Evolutionary conservation across 2,329 filamentous ascomycete genomes (phyloP), one percentile per base, ranked within the genome.

Genomic region (Orbilia quercus): DNA sequence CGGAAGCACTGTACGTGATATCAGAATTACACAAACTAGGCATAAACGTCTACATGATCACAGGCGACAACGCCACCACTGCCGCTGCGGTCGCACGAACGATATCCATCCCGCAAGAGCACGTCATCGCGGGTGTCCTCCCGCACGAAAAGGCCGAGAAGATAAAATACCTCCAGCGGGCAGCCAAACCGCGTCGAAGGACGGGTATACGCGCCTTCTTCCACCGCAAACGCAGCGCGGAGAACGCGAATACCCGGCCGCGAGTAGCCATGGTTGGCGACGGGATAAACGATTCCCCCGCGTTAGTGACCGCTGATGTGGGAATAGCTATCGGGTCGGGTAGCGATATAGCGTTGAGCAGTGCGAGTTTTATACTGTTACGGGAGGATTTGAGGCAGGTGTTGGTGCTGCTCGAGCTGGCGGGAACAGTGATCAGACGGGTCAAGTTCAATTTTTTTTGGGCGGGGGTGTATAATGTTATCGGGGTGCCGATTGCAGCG

Each of bases 21-120:
- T 80, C 82, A 5, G 84, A 88, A 0, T 86, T 96, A 0, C 85
- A 86, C 45, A 80, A 84, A 2, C 85, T 86, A 14, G 88, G 89
- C 18, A 88, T 90, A 50, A 86, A 88, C 31, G 90, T 96, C 2
- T 96, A 90, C 88, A 96, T 97, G 91, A 88, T 96, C 38, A 96
- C 92, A 0, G 93, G 93, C 28, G 93, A 97, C 82, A 96, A 96
- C 78, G 82, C 84, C n/a, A 88, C 84, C n/a, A 97, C 93, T 0
- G 93, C 93, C 1, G 84, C 85, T 18, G 91, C 92, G 0, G 91
- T 97, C 1, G 93, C 90, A 0, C 82, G 84, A 1, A 87, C 87
- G 77, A 84, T 96, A 16, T 91, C 91, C 20, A 96, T 97, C 75
- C 85, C 87, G 0, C 78, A 83, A 0, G 82, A 84, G 62, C 91